phyloP scores from a whole-genome alignment of 164 flowering plant genomes.

The Cinnamomum micranthum region DNA sequence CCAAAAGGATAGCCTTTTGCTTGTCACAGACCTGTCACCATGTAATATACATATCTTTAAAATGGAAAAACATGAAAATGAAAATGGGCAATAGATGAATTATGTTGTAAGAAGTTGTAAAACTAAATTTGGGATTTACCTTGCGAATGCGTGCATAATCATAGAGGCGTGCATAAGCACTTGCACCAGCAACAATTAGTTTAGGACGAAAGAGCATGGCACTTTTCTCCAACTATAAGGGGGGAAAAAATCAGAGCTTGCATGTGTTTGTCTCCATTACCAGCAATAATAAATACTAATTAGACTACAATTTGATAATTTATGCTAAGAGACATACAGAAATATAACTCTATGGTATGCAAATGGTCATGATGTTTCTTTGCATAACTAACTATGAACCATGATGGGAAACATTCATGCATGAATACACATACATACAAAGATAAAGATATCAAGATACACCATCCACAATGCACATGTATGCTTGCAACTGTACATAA shows the following conservation, averaged over 20 bases:
- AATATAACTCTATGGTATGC: background rate
- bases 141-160: constrained; percentile 89
- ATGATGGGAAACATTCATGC: too few relatives aligned
- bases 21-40: constrained; percentile 76
- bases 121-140: constrained; percentile 34
- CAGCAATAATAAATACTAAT: background rate
- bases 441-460: too few relatives aligned
- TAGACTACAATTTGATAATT: background rate
- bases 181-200: constrained; percentile 95
- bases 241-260: background rate
- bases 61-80: background rate
- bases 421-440: too few relatives aligned
- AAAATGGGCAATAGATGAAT: background rate
- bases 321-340: background rate
- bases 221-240: constrained; percentile 82
- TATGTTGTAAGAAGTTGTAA: background rate
- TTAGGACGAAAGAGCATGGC: constrained; percentile 92
- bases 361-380: too few relatives aligned
- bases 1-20: constrained; percentile 89
- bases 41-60: background rate
- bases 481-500: too few relatives aligned
- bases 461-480: too few relatives aligned
- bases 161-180: constrained; percentile 97
- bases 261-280: background rate
- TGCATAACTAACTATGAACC: too few relatives aligned